A percentile compares a stretch with the other conserved stretches of the same genome.
These are phyloP conservation scores for Amphichorda felina DNA, from an alignment of 2,329 filamentous ascomycete species.

Conservation along the genomic window DNA sequence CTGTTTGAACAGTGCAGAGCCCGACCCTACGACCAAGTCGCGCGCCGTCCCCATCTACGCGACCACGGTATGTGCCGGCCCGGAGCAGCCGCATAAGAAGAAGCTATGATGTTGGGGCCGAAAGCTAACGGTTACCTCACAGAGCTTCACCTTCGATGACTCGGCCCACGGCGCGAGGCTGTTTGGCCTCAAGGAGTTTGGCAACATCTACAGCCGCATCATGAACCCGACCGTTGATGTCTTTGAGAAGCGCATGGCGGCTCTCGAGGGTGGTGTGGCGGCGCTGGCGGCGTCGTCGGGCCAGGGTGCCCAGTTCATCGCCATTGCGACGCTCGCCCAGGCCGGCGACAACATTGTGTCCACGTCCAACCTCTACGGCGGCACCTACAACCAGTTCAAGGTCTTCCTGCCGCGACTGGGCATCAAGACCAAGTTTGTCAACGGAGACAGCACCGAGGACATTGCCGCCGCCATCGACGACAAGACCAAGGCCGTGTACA, in stretches of 20 bases:
- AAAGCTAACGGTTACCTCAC: background rate
- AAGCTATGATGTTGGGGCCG: too few relatives aligned
- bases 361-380: slow-evolving; percentile 84
- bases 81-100: too few relatives aligned
- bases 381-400: slow-evolving; percentile 97
- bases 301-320: slow-evolving; percentile 86
- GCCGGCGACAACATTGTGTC: slow-evolving; percentile 88
- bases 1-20: slow-evolving; percentile 33
- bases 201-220: slow-evolving; percentile 96
- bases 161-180: slow-evolving; percentile 89
- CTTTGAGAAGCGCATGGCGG: slow-evolving; percentile 93
- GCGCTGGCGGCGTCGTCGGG: slow-evolving; percentile 78
- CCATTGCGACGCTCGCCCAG: slow-evolving; percentile 72
- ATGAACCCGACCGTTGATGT: slow-evolving; percentile 95
- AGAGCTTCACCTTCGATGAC: slow-evolving; percentile 92
- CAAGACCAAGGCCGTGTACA: slow-evolving; percentile 82
- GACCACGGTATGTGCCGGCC: slow-evolving; percentile 50
- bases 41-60: slow-evolving; percentile 95
- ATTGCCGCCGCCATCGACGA: slow-evolving; percentile 79
- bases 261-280: slow-evolving; percentile 82
- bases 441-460: slow-evolving; percentile 67
- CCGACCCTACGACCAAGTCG: slow-evolving; percentile 72
- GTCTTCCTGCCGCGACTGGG: slow-evolving; percentile 79
- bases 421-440: slow-evolving; percentile 78
- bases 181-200: slow-evolving; percentile 92